These are phyloP conservation scores for Kluyveromyces dobzhanskii DNA, from an alignment of 805 yeast genomes.

Conservation along the genomic window DNA sequence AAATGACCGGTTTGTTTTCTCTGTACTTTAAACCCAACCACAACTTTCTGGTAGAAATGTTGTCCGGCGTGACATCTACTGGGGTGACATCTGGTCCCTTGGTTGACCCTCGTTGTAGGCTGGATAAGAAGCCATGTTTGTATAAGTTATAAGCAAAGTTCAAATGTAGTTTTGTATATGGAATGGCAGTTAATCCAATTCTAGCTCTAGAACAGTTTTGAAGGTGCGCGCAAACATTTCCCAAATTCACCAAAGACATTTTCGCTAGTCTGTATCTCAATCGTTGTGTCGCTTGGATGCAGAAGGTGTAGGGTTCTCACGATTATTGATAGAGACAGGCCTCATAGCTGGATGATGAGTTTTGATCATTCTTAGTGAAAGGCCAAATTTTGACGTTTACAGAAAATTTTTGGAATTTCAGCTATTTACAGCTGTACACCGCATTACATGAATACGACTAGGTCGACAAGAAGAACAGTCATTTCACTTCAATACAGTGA, in stretches of 20 bases:
- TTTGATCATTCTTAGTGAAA: too few species aligned
- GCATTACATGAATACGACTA: too few species aligned
- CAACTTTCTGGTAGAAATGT: constrained; percentile 73
- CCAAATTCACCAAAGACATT: constrained; percentile 83
- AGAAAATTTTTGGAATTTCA: too few species aligned
- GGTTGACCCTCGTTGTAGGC: constrained; percentile 77
- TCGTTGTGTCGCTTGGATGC: too few species aligned
- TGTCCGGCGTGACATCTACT: constrained; percentile 76
- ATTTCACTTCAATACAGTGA: too few species aligned
- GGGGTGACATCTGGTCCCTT: constrained; percentile 76
- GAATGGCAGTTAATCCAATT: constrained; percentile 67
- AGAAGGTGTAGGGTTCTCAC: too few species aligned
- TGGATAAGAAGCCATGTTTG: constrained; percentile 81
- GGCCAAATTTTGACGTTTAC: too few species aligned
- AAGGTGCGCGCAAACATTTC: constrained; percentile 78
- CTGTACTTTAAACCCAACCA: constrained; percentile 92
- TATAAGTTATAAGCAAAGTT: constrained; percentile 78
- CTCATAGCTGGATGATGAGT: too few species aligned
- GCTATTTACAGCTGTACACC: too few species aligned
- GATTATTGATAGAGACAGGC: too few species aligned
- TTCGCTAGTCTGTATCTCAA: background rate
- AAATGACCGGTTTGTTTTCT: constrained; percentile 67
- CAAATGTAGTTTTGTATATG: constrained; percentile 74
- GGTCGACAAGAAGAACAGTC: too few species aligned
- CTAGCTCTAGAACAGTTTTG: constrained; percentile 80